These are phyloP conservation scores for Acacia pycnantha DNA, from an alignment of 331 rosid genomes.

Conservation along the genomic window DNA sequence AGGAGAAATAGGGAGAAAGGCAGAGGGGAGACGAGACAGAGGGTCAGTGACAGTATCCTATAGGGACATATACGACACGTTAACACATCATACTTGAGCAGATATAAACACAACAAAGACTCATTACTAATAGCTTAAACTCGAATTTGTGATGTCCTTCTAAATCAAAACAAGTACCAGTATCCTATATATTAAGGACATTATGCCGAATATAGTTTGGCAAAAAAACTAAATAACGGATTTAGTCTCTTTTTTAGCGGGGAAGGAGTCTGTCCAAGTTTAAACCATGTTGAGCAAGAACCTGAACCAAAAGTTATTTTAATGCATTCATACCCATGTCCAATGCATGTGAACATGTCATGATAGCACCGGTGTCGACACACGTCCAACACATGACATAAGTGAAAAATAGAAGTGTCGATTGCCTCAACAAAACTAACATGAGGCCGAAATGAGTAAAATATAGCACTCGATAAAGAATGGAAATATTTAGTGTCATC, in stretches of 20 bases:
- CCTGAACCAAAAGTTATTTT: background rate
- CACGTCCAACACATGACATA: background rate
- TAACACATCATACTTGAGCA: too few species aligned
- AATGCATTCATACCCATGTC: background rate
- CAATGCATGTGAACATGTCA: background rate
- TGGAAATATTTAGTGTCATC: too few species aligned
- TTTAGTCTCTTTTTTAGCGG: background rate
- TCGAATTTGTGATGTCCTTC: too few species aligned
- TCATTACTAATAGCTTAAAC: too few species aligned
- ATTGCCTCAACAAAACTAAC: background rate
- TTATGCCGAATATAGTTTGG: background rate
- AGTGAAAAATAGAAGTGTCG: background rate
- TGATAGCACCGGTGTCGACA: background rate
- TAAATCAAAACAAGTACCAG: too few species aligned
- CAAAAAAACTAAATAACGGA: background rate
- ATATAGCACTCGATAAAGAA: background rate
- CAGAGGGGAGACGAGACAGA: too few species aligned
- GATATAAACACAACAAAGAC: too few species aligned
- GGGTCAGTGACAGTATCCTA: too few species aligned
- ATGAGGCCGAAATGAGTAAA: background rate
- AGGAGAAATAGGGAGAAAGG: too few species aligned
- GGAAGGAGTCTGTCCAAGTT: background rate
- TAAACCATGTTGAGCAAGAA: background rate
- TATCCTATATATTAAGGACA: too few species aligned
- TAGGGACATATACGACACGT: too few species aligned